Base-by-base conservation (phyloP, 2,329 filamentous ascomycete genomes). In the Drechslerella stenobrocha region DNA sequence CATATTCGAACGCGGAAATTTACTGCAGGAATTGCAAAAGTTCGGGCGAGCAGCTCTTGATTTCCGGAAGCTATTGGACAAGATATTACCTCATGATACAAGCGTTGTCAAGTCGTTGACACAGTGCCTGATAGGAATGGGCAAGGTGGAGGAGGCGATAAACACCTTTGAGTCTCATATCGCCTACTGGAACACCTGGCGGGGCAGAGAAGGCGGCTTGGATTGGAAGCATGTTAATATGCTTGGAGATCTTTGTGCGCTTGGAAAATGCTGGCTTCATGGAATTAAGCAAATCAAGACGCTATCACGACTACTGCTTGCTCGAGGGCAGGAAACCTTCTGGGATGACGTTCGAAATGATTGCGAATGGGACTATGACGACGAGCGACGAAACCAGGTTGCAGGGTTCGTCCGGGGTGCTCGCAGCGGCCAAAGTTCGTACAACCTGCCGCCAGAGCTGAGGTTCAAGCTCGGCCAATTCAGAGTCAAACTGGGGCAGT, bases 151-250 rank as follows among this genome's bases (percentile, higher is more conserved):
- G 3, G 67, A 72, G 50, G 76, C 76, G 2, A 76, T 75, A 46
- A 70, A 73, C 11, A 71, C 73, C 44, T 78, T 77, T 55, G 73
- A 70, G 20, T 65, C 73, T 20, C 74, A 71, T 28, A 75, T 78
- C 35, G 69, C 70, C 8, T 70, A 74, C 44, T 74, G 73, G 52
- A 72, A 80, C 65, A 75, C 75, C 73, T 77, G 47, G 75, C 75
- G 40, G 75, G 64, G 57, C 11, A 50, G 75, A 53, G 75, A 76
- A 34, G 75, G 74, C 9, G 75, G 76, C 3, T 79, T 81, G 53
- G 79, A 80, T 28, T 98, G 92, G 92, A 85, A 87, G 53, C 88
- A 97, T 75, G 80, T 95, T 40, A 88, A 90, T 67, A 87, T 91
- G 55, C 96, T 93, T 71, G 82, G 90, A 35, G 90, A 96, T 73